Base-by-base conservation (phyloP, 164 flowering plant genomes). In the Cinnamomum micranthum region DNA sequence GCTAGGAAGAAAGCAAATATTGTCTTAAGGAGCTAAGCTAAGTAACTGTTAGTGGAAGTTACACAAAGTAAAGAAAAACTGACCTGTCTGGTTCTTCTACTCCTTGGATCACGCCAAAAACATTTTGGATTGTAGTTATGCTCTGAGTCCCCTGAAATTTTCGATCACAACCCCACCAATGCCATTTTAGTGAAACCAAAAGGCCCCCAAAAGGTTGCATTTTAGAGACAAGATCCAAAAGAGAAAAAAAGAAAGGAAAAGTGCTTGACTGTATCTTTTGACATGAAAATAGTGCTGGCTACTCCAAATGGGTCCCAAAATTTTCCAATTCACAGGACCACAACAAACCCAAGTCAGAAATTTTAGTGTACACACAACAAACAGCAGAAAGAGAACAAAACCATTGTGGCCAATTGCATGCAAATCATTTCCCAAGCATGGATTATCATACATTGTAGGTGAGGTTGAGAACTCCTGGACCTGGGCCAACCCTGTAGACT, bases 71-170 rank as follows among this genome's bases (percentile, higher is more conserved):
- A 55, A 55, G 20, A 55, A 20, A n/a, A 9, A 50, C 19, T 59
- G 84, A 89, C 93, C 94, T 67, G 63, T 92, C 97, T 51, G 97
- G 94, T 79, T 92, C 97, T 80, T 87, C 91, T 63, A 69, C 80
- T 74, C 97, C 97, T 83, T 86, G 83, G 68, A 91, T 90, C 13
- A 87, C 81, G 65, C 83, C 97, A 77, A 91, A 82, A 10, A 91
- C 97, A 81, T 90, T 90, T 69, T 88, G 82, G 71, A 90, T 90
- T 51, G 82, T 85, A 50, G 78, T 80, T 66, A 88, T 84, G 62
- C 72, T 79, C 73, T 87, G 79, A 64, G 80, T 77, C 33, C 90
- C 97, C 94, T 89, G 87, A 60, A 86, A 74, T 65, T 7, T 10
- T 28, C n/a, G 3, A 3, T 55, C 20, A 15, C 60, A 17, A 55